phyloP scores from a whole-genome alignment of 257 asterid species.

The Rhazya stricta region DNA sequence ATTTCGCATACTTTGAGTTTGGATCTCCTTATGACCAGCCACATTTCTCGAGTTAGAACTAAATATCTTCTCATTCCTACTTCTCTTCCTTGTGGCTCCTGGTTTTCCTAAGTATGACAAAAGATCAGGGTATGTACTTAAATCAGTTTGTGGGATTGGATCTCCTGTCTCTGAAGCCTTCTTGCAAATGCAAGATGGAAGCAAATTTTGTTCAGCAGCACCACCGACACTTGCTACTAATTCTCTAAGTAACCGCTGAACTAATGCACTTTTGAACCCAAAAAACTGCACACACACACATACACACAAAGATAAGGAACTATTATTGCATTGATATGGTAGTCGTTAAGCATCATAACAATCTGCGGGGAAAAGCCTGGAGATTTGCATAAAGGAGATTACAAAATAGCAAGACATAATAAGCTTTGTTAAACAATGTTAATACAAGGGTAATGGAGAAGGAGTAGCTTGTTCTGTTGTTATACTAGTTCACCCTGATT shows the following conservation, averaged over 20 bases:
- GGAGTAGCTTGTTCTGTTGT: background rate
- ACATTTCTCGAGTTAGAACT: conserved; percentile 23
- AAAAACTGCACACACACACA: conserved; percentile 58
- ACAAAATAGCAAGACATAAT: background rate
- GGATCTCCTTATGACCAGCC: conserved; percentile 24
- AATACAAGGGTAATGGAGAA: background rate
- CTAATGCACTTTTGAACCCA: conserved; percentile 81
- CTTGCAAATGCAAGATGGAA: conserved; percentile 28
- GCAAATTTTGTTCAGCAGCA: conserved; percentile 39
- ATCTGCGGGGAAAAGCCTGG: background rate
- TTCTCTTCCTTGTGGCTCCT: conserved; percentile 55
- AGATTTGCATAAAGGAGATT: background rate
- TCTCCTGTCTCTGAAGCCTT: conserved; percentile 32
- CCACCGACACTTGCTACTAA: conserved; percentile 68
- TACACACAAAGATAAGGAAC: conserved; percentile 18
- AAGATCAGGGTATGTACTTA: conserved; percentile 35
- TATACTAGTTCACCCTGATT: background rate
- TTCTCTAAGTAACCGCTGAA: conserved; percentile 80
- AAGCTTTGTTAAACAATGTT: background rate
- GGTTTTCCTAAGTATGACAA: conserved; percentile 31
- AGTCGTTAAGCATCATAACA: background rate
- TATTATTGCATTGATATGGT: background rate
- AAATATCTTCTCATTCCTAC: conserved; percentile 34
- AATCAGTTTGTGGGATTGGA: conserved; percentile 27
- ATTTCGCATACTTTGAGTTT: conserved; percentile 23